A percentile compares a stretch with the other conserved stretches of the same genome.
phyloP scores from a whole-genome alignment of 1,284 basidiomycete genomes.

The Cryptococcus deneoformans region DNA sequence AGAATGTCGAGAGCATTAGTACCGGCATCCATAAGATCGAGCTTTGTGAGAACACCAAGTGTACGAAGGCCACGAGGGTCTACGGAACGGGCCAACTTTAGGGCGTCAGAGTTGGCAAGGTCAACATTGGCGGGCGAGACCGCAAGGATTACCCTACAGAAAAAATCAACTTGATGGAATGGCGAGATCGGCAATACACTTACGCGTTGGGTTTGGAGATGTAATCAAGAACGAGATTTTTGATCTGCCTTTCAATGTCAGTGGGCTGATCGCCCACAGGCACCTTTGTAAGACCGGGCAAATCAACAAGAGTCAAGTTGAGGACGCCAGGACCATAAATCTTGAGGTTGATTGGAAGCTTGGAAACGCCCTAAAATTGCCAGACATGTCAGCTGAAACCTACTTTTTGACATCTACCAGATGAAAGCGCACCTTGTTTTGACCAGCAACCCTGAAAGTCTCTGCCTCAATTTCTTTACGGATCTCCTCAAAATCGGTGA shows the following conservation, averaged over 20 bases:
- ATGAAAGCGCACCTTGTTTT: constrained; percentile 68
- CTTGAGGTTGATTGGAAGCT: constrained; percentile 88
- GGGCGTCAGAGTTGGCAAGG: constrained; percentile 95
- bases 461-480: constrained; percentile 97
- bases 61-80: constrained; percentile 95
- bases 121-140: constrained; percentile 98
- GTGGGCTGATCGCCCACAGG: constrained; percentile 65
- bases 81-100: constrained; percentile 92
- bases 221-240: constrained; percentile 88
- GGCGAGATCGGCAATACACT: constrained; percentile 21
- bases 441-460: constrained; percentile 94
- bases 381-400: not conserved
- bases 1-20: constrained; percentile 96
- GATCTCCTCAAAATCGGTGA: constrained; percentile 92
- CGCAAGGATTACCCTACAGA: constrained; percentile 81
- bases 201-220: constrained; percentile 96
- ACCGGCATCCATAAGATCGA: constrained; percentile 98
- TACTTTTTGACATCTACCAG: not conserved
- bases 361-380: constrained; percentile 70
- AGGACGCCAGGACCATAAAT: constrained; percentile 95
- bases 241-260: constrained; percentile 97
- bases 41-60: constrained; percentile 93
- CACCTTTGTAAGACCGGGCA: constrained; percentile 95
- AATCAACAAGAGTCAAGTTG: constrained; percentile 91
- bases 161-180: no score